Base-by-base conservation (phyloP, 768 basidiomycete species). In the Terana coerulea region DNA sequence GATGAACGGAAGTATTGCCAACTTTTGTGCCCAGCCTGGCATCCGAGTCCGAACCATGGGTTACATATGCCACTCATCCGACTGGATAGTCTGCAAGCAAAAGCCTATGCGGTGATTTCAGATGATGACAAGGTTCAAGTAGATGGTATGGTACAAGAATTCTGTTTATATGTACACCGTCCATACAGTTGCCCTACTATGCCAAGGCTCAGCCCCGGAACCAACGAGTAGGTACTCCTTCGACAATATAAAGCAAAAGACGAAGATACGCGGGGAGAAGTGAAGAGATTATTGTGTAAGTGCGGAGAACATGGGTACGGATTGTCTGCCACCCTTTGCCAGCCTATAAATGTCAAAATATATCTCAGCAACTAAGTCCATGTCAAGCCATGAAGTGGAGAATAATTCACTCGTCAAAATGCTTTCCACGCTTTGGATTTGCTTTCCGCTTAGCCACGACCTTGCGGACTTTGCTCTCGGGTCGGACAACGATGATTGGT, bases 401-500 rank as follows among this genome's bases (percentile, higher is more conserved):
- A 51, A 14, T 8, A 8, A 65, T 75, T 61, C 54, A 79, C 78
- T 77, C 73, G n/a, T 88, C 86, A 56, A 91, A 92, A 66, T 91
- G 88, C 35, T 75, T 80, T 3, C 91, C 90, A 17, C 92, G 77
- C 69, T 93, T 97, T 2, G 93, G 93, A 62, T 97, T 85, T 41
- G 87, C 89, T 39, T 86, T 77, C 24, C 94, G 78, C 66, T 97
- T 95, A 61, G 88, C 91, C 39, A 88, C 72, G 0, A 83, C 81
- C 66, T 95, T 95, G 56, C 81, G 80, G 25, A 94, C 84, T 62
- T 94, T 92, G 31, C 89, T 77, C 60, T 92, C 90, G 1, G 93
- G 91, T 3, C 92, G 79, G 35, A 98, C 94, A 46, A 98, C 95
- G 55, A 98, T 93, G 59, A 97, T 90, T 2, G 95, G 95, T 0